Percentiles rank a stretch among this genome's conserved stretches.
phyloP scores from a whole-genome alignment of 1,284 basidiomycete genomes.

The Ganoderma meredithae region DNA sequence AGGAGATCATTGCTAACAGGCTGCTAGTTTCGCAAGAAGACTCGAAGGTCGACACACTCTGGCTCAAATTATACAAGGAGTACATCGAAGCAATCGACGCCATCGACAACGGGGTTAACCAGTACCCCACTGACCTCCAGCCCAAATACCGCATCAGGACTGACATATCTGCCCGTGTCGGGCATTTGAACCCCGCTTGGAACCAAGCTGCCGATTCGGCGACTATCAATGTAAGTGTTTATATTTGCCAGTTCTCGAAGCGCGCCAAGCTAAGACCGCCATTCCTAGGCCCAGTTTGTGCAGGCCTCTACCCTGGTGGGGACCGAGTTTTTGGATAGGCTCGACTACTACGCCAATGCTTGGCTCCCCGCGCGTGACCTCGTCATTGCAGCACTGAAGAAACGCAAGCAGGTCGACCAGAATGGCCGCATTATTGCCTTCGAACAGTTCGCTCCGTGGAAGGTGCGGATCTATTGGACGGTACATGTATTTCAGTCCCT shows the following conservation, averaged over 20 bases:
- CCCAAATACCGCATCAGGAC: conserved; percentile 80
- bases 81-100: conserved; percentile 96
- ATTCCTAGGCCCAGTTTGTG: conserved; percentile 71
- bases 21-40: conserved; percentile 62
- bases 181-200: conserved; percentile 90
- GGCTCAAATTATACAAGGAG: conserved; percentile 93
- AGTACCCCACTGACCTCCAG: conserved; percentile 69
- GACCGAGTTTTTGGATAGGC: conserved; percentile 82
- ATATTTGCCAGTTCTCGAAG: not conserved
- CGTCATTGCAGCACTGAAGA: conserved; percentile 72
- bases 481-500: not conserved
- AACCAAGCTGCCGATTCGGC: conserved; percentile 75
- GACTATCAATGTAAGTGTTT: conserved; percentile 72
- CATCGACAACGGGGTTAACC: conserved; percentile 94
- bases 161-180: conserved; percentile 85
- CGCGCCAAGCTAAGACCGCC: not conserved
- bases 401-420: conserved; percentile 70
- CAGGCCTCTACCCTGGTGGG: conserved; percentile 88
- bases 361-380: conserved; percentile 95
- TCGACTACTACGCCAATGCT: conserved; percentile 86
- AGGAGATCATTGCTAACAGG: conserved; percentile 81
- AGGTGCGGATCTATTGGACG: conserved; percentile 54
- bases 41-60: conserved; percentile 75
- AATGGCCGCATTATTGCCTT: conserved; percentile 86
- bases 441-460: conserved; percentile 87